Base-by-base conservation (phyloP, 148 eudicot genomes). In the Bassia scoparia region DNA sequence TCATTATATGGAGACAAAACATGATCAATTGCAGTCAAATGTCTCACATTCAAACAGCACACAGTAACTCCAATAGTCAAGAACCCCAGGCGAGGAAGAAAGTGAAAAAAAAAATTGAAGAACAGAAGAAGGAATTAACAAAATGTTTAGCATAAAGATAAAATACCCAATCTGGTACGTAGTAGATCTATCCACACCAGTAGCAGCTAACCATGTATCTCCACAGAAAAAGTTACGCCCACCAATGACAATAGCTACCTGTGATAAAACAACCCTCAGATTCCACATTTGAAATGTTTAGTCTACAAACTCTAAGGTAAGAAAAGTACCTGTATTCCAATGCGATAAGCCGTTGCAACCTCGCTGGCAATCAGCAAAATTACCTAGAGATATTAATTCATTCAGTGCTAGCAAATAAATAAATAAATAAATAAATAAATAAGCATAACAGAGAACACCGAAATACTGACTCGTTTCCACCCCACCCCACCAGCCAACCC, bases 171-270 rank as follows among this genome's bases (percentile, higher is more conserved):
- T 90, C 70, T 96, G 99, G 81, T 92, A 92, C 55, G 97, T 91
- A 15, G 92, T 83, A 68, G 88, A 85, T 84, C 99, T 88, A 77
- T 96, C 97, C 48, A 87, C 87, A 70, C 96, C 99, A 76, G 99
- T 92, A 59, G 90, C 76, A 65, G 83, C 83, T 33, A 88, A 85
- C 99, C 97, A 96, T 16, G 94, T 83, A 73, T 96, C 90, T 76
- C 96, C 97, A 78, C 96, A 96, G 81, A 92, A 92, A 79, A 96
- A 92, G 79, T 96, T 92, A 38, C 97, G 92, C 31, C 97, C 99
- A 64, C 99, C 99, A 83, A 96, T 84, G 79, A 90, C 96, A 78
- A 96, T 84, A 27, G 97, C 97, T 72, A 92, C 97, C 99, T 96
- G 76, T 50, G 70, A 74, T 52, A 75, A 58, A 69, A 74, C 24